phyloP scores from a whole-genome alignment of 2,329 filamentous ascomycete species.

The Penicillium concentricum region DNA sequence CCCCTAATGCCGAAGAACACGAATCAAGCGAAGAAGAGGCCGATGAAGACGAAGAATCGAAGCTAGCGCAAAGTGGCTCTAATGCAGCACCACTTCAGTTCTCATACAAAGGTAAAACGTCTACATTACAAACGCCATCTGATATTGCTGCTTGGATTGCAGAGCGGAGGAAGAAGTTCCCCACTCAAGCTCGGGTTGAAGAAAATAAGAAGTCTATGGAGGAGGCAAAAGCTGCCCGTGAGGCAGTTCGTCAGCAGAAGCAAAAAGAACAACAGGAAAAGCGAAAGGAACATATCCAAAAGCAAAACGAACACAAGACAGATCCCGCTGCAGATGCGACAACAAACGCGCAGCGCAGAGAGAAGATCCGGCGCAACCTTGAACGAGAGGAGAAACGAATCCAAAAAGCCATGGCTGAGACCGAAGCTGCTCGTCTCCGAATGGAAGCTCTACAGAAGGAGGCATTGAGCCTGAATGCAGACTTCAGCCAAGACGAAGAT shows the following conservation, averaged over 20 bases:
- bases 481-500: background rate
- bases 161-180: slow-evolving; percentile 76
- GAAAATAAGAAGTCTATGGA: slow-evolving; percentile 64
- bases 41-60: slow-evolving; percentile 44
- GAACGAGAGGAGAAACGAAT: slow-evolving; percentile 63
- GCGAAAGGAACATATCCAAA: slow-evolving; percentile 14
- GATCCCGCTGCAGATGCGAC: slow-evolving; percentile 34
- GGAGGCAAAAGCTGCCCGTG: slow-evolving; percentile 56
- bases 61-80: slow-evolving; percentile 31
- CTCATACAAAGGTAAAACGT: slow-evolving; percentile 56
- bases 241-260: slow-evolving; percentile 40
- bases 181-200: slow-evolving; percentile 67
- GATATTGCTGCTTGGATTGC: slow-evolving; percentile 79
- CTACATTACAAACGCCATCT: slow-evolving; percentile 54
- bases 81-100: slow-evolving; percentile 44
- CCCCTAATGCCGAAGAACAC: slow-evolving; percentile 46
- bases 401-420: slow-evolving; percentile 46
- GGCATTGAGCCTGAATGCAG: slow-evolving; percentile 12
- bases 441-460: slow-evolving; percentile 33
- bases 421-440: slow-evolving; percentile 38
- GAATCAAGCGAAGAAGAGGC: slow-evolving; percentile 46
- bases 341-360: slow-evolving; percentile 39
- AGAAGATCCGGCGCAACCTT: slow-evolving; percentile 49
- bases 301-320: slow-evolving; percentile 24
- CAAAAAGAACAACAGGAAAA: slow-evolving; percentile 35